Conservation (phyloP, 768 basidiomycete species). For the Leccinellum albellum region DNA sequence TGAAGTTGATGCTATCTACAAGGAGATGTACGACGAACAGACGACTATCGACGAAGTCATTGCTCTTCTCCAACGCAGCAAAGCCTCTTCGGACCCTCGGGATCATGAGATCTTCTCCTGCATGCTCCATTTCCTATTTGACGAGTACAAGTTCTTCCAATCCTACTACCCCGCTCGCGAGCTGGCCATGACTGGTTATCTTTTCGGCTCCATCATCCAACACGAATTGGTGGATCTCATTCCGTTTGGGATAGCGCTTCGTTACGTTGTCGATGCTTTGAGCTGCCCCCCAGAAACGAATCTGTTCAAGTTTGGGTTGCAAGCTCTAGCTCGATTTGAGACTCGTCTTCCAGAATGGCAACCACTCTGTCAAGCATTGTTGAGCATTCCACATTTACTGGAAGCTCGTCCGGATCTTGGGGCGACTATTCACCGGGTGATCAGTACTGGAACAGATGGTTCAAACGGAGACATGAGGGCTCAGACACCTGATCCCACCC, state of each 20-base stretch:
- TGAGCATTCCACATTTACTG: conserved; percentile 81
- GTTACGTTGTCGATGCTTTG: conserved; percentile 93
- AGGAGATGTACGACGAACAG: conserved; percentile 96
- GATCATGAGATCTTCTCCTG: conserved; percentile 99
- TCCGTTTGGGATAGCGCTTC: conserved; percentile 92
- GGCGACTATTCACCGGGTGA: conserved; percentile 63
- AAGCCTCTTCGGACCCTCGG: conserved; percentile 73
- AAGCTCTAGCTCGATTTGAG: conserved; percentile 87
- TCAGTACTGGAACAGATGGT: conserved; percentile 50
- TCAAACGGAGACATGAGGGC: conserved; percentile 39
- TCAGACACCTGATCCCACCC: conserved; percentile 40
- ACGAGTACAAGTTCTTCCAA: conserved; percentile 99
- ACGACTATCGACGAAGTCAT: conserved; percentile 95
- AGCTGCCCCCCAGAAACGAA: conserved; percentile 88
- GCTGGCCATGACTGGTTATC: conserved; percentile 90
- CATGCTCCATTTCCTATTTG: conserved; percentile 98
- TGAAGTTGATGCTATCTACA: conserved; percentile 94
- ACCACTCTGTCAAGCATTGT: conserved; percentile 83
- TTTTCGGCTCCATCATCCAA: conserved; percentile 95
- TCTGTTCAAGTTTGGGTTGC: conserved; percentile 91
- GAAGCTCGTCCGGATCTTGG: conserved; percentile 83
- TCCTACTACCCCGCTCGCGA: conserved; percentile 92
- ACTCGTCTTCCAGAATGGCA: conserved; percentile 87
- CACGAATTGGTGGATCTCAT: conserved; percentile 90
- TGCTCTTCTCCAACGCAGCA: conserved; percentile 78